Base-by-base conservation (phyloP, 495 filamentous ascomycete species). In the Aspergillus affinis region DNA sequence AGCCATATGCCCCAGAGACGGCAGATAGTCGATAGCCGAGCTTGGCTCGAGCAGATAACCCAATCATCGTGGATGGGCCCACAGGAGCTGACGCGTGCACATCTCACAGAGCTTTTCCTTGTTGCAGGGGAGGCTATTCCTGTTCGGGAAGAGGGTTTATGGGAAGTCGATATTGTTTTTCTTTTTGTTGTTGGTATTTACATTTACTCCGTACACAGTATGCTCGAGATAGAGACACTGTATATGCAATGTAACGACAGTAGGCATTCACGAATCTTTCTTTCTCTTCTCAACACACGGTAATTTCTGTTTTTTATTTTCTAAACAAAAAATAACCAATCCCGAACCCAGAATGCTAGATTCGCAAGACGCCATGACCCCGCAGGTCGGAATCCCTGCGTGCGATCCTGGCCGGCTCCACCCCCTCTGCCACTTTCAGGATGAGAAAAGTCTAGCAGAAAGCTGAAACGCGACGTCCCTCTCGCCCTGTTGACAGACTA, bases 21-120 rank as follows among this genome's bases (percentile, higher is more conserved):
- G 75, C 75, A 77, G 75, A 77, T 78, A 72, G 71, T 78, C 75
- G 75, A 78, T 76, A 78, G 75, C 73, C 75, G 72, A 72, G 59
- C 73, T 78, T 76, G 75, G 75, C 73, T 64, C 17, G 29, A 13
- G n/a, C 18, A 57, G 69, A 75, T 75, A 54, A 62, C 55, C 75
- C 75, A 78, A 75, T 78, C 48, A 67, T 7, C 50, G 13, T 48
- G 47, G 9, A 1, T 0, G 3, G 59, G 17, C 59, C 68, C 72
- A 69, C 67, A 58, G 13, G 54, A 75, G 75, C 75, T 76, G 71
- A 77, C 75, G 75, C 75, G 73, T 77, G 72, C 71, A 67, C 63
- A 64, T 72, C 66, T 68, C 68, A 62, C 65, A 60, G 60, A 61
- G 58, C 59, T 63, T 67, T 67, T 62, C 27, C 61, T 58, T 41